Conservation (phyloP, 2,329 filamentous ascomycete species). For the Diaporthe batatas region DNA sequence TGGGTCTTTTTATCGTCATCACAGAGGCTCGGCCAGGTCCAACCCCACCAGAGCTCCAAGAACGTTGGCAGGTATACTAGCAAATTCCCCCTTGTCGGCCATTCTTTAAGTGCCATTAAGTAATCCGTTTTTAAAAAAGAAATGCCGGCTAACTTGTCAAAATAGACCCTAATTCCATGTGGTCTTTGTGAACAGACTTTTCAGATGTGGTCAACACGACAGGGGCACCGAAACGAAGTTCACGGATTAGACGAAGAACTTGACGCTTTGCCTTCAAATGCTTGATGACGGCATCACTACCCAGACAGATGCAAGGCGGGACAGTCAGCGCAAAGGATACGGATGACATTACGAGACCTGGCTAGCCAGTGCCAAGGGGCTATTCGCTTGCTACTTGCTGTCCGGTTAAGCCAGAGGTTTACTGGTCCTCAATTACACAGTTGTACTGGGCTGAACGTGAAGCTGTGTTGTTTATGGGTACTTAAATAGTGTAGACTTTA, state of each 20-base stretch:
- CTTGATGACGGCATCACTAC: not conserved
- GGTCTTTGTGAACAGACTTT: constrained; percentile 14
- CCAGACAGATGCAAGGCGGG: not conserved
- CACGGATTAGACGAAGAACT: not conserved
- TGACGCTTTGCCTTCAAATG: not conserved
- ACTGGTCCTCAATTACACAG: too few species aligned
- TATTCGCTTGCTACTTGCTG: not conserved
- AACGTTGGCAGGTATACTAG: constrained; percentile 1
- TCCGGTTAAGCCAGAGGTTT: not conserved
- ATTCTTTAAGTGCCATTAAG: not conserved
- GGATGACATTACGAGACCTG: not conserved
- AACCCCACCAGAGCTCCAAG: not conserved
- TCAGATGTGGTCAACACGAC: not conserved
- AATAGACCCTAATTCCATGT: not conserved
- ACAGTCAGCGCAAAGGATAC: not conserved
- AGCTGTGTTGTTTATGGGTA: too few species aligned
- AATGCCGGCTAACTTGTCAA: not conserved
- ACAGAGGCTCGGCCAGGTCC: not conserved
- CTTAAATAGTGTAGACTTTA: too few species aligned
- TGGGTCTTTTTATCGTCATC: not conserved
- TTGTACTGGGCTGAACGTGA: too few species aligned
- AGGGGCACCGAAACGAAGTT: not conserved
- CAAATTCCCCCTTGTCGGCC: not conserved
- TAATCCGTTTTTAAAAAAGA: not conserved
- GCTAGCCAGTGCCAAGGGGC: not conserved